Percentiles rank a stretch among this genome's conserved stretches.
Conservation (phyloP, 2,329 filamentous ascomycete species). For the Ascochyta rabiei region DNA sequence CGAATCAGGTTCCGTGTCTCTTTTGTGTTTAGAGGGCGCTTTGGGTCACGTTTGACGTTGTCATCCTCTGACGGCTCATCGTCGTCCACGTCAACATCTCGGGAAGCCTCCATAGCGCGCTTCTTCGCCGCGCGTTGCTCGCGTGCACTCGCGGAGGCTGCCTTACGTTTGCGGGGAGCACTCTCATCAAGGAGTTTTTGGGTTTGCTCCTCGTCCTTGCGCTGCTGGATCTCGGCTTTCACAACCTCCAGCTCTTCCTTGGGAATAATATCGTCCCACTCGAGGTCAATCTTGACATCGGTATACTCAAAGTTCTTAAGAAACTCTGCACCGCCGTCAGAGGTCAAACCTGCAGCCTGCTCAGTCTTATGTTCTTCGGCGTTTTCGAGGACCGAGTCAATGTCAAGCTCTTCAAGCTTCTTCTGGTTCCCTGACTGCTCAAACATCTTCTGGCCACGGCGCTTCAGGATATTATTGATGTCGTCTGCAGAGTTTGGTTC, state of each 20-base stretch:
- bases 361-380: slow-evolving; percentile 97
- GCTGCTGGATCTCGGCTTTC: slow-evolving; percentile 86
- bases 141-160: slow-evolving; percentile 65
- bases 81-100: slow-evolving; percentile 65
- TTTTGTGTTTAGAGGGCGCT: slow-evolving; percentile 87
- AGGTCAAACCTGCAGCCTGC: slow-evolving; percentile 90
- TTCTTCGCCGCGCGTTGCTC: slow-evolving; percentile 74
- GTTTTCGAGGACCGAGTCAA: slow-evolving; percentile 95
- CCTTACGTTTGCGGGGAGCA: slow-evolving; percentile 75
- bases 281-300: slow-evolving; percentile 93
- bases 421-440: slow-evolving; percentile 96
- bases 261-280: slow-evolving; percentile 98
- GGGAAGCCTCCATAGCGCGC: slow-evolving; percentile 70
- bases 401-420: slow-evolving; percentile 95
- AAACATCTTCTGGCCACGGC: slow-evolving; percentile 98
- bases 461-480: slow-evolving; percentile 95
- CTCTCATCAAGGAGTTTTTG: slow-evolving; percentile 83
- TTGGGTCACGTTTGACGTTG: slow-evolving; percentile 73
- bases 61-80: slow-evolving; percentile 51
- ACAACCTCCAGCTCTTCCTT: slow-evolving; percentile 88
- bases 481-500: slow-evolving; percentile 92
- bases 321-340: slow-evolving; percentile 95
- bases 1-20: slow-evolving; percentile 91
- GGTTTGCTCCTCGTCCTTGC: slow-evolving; percentile 81
- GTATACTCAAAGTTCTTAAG: slow-evolving; percentile 89